Percentiles rank a stretch among this genome's conserved stretches.
phyloP scores from a whole-genome alignment of 2,329 filamentous ascomycete species.

The Seiridium cupressi region DNA sequence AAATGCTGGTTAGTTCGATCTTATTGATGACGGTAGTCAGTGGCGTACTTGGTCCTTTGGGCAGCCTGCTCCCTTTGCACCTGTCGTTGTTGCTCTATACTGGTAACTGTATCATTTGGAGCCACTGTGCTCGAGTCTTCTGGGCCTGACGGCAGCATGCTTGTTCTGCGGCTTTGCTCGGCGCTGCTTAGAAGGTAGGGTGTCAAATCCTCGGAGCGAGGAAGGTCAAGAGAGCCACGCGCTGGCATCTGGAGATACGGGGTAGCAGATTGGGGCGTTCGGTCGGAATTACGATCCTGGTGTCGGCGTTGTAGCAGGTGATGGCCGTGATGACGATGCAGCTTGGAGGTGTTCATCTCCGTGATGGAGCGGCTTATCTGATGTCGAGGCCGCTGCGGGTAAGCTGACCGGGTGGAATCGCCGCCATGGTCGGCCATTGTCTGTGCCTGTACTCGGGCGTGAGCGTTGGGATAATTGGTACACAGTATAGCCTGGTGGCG shows the following conservation, averaged over 20 bases:
- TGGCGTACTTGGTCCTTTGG: conserved; percentile 39
- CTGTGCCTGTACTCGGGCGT: neutral
- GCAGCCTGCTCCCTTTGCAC: conserved; percentile 40
- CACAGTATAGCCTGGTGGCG: neutral
- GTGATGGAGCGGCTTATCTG: conserved; percentile 56
- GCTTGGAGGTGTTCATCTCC: conserved; percentile 48
- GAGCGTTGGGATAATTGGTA: neutral
- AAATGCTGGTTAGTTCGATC: neutral
- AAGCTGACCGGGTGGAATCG: conserved; percentile 26
- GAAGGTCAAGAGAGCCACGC: conserved; percentile 43
- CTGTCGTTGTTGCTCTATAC: conserved; percentile 36
- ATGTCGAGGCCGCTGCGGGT: conserved; percentile 41
- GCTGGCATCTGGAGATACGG: conserved; percentile 24
- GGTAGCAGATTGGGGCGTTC: conserved; percentile 23
- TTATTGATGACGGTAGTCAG: neutral
- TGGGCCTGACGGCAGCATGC: conserved; percentile 31
- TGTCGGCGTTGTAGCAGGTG: conserved; percentile 33
- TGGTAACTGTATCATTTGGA: conserved; percentile 15
- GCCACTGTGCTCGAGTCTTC: conserved; percentile 16
- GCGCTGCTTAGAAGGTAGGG: conserved; percentile 36
- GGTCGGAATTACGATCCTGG: conserved; percentile 29
- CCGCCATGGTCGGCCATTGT: conserved; percentile 33
- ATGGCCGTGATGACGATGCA: conserved; percentile 34
- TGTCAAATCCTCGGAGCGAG: conserved; percentile 43
- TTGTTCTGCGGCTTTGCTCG: conserved; percentile 41